Evolutionary conservation across 306 rosid species (phyloP).

Genomic region (Trifolium subterraneum): DNA sequence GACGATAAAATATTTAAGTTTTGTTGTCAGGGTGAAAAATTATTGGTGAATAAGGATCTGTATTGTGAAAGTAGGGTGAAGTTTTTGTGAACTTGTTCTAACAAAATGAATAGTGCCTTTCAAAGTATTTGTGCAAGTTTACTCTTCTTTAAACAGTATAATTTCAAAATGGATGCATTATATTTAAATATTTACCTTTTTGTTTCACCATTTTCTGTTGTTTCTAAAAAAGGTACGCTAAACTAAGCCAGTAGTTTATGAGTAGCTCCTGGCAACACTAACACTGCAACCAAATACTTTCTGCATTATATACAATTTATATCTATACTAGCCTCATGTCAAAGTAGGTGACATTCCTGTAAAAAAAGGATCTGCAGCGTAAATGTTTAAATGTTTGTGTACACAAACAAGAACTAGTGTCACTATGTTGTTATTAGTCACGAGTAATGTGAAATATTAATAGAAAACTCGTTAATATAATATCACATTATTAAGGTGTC

Average conservation of each 20-base stretch:
- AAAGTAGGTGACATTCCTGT: not conserved
- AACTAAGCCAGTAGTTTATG: not conserved
- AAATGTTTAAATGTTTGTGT: not conserved
- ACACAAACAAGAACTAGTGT: not conserved
- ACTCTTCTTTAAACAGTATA: conserved; percentile 6
- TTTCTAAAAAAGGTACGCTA: not conserved
- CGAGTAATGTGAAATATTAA: not conserved
- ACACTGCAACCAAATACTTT: not conserved
- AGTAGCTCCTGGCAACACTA: conserved; percentile 6
- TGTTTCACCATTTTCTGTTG: not conserved
- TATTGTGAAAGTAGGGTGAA: conserved; percentile 21
- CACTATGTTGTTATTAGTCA: not conserved
- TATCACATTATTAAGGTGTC: conserved; percentile 25
- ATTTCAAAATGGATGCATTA: conserved; percentile 12
- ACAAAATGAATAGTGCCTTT: conserved; percentile 6
- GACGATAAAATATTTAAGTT: too few relatives aligned
- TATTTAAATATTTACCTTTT: not conserved
- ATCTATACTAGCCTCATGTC: not conserved
- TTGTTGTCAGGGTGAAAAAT: conserved; percentile 1
- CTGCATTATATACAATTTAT: not conserved
- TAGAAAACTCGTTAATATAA: not conserved
- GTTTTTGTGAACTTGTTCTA: conserved; percentile 14
- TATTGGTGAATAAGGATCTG: not conserved
- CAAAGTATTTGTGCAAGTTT: conserved; percentile 24
- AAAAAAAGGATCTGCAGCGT: too few relatives aligned